Evolutionary conservation across 2,329 filamentous ascomycete species (phyloP).

Genomic region (Aspergillus unguis): DNA sequence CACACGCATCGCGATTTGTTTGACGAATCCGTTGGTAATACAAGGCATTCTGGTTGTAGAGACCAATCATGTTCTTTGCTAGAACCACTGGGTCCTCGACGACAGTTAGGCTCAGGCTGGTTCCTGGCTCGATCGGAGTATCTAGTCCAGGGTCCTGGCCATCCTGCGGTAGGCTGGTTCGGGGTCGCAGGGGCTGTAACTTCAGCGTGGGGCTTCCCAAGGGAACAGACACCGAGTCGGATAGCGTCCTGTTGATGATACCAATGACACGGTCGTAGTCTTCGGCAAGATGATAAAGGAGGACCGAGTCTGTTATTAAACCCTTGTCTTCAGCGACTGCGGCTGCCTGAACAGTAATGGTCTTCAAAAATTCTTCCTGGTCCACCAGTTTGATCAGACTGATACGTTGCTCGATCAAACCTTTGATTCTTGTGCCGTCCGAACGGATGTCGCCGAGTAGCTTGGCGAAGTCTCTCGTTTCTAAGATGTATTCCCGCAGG

Average conservation of each 20-base stretch:
- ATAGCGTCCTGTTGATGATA: slow-evolving; percentile 85
- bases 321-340: slow-evolving; percentile 92
- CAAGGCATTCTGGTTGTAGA: slow-evolving; percentile 61
- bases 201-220: slow-evolving; percentile 77
- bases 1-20: slow-evolving; percentile 57
- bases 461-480: slow-evolving; percentile 92
- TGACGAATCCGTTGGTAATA: slow-evolving; percentile 60
- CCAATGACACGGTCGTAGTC: slow-evolving; percentile 93
- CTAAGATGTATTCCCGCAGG: slow-evolving; percentile 88
- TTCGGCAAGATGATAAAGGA: slow-evolving; percentile 89
- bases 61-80: slow-evolving; percentile 58
- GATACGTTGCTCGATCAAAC: slow-evolving; percentile 82
- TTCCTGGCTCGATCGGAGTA: slow-evolving; percentile 41
- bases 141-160: slow-evolving; percentile 39
- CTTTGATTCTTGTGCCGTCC: slow-evolving; percentile 80
- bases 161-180: slow-evolving; percentile 39
- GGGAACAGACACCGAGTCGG: slow-evolving; percentile 82
- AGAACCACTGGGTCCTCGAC: slow-evolving; percentile 65
- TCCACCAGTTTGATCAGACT: slow-evolving; percentile 74
- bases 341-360: slow-evolving; percentile 90
- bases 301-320: slow-evolving; percentile 85
- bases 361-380: slow-evolving; percentile 79
- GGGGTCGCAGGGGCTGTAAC: slow-evolving; percentile 75
- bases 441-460: slow-evolving; percentile 85
- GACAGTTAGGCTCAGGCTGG: slow-evolving; percentile 60